Evolutionary conservation across 176 grass and related monocot species (phyloP).

Genomic region (Triticum timopheevii): DNA sequence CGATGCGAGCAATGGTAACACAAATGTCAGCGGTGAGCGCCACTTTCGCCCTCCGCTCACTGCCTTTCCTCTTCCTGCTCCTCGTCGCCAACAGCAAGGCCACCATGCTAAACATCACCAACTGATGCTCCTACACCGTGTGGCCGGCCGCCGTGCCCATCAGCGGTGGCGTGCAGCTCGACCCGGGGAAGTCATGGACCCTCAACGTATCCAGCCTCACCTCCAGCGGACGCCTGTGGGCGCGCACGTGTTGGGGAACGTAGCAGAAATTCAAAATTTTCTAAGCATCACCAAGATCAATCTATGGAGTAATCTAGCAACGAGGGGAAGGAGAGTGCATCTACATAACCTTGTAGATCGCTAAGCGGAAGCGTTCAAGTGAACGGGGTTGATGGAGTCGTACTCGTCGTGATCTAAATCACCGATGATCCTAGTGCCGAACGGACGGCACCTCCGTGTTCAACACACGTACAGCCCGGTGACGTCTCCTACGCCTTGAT

Average conservation of each 20-base stretch:
- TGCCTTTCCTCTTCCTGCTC: not conserved
- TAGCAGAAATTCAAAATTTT: too few species aligned
- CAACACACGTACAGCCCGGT: too few species aligned
- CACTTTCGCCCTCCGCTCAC: not conserved
- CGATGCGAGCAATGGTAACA: not conserved
- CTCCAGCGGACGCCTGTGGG: not conserved
- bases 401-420: too few species aligned
- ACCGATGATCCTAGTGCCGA: too few species aligned
- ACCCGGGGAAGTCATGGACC: not conserved
- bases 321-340: too few species aligned
- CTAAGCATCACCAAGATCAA: too few species aligned
- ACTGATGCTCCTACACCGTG: slow-evolving; percentile 37
- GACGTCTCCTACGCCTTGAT: too few species aligned
- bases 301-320: too few species aligned
- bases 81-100: not conserved
- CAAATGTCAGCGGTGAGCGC: not conserved
- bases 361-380: too few species aligned
- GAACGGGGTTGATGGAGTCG: too few species aligned
- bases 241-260: not conserved
- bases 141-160: slow-evolving; percentile 30
- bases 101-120: slow-evolving; percentile 18
- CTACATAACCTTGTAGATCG: too few species aligned
- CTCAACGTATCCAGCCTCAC: not conserved
- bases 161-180: not conserved
- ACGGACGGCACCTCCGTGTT: too few species aligned